Evolutionary conservation across 2,329 filamentous ascomycete species (phyloP).

Genomic region (Nemania sp.): DNA sequence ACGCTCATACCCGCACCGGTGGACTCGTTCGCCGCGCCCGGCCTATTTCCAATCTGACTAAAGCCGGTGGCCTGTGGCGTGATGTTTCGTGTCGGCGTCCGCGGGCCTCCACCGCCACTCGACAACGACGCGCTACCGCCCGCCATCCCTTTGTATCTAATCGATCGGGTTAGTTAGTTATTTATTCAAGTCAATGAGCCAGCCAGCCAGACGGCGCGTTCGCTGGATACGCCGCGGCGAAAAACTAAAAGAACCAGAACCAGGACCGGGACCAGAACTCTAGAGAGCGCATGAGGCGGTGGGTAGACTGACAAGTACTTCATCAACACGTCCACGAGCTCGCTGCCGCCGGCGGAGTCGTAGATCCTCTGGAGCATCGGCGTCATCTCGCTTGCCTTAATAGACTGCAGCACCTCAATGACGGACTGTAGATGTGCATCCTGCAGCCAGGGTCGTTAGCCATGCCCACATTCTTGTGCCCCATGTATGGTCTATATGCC

Average conservation of each 20-base stretch:
- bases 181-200: too few species aligned
- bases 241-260: too few species aligned
- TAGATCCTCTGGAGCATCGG: conserved; percentile 84
- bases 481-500: too few species aligned
- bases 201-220: too few species aligned
- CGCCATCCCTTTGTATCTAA: conserved; percentile 89
- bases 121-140: conserved; percentile 43
- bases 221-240: conserved; percentile 4
- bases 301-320: conserved; percentile 80
- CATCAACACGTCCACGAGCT: conserved; percentile 90
- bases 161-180: conserved; percentile 24
- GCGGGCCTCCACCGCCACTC: conserved; percentile 45
- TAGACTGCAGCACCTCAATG: conserved; percentile 91
- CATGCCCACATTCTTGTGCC: too few species aligned
- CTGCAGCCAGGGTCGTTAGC: conserved; percentile 55
- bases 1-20: conserved; percentile 94
- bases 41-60: conserved; percentile 70
- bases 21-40: conserved; percentile 61
- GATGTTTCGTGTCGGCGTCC: conserved; percentile 52
- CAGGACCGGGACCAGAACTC: too few species aligned
- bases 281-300: background rate
- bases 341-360: conserved; percentile 74
- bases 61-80: conserved; percentile 85
- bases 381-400: conserved; percentile 94
- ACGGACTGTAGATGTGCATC: conserved; percentile 86